A percentile compares a stretch with the other conserved stretches of the same genome.
These are phyloP conservation scores for Colletotrichum eleusines DNA, from an alignment of 2,329 filamentous ascomycete genomes.

Conservation along the genomic window DNA sequence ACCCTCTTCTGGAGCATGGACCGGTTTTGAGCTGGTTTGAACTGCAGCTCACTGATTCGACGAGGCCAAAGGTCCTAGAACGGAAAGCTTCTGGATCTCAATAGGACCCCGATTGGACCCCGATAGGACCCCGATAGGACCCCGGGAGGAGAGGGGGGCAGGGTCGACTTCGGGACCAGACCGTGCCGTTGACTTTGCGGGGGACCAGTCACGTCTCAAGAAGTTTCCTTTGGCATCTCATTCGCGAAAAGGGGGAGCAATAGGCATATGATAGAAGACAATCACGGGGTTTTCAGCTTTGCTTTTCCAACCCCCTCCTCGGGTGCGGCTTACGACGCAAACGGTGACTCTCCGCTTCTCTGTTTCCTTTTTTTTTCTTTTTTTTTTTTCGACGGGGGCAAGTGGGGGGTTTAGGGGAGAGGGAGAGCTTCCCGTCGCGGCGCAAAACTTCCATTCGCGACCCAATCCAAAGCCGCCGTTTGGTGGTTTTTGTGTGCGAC, in stretches of 20 bases:
- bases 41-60: neutral
- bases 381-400: neutral
- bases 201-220: constrained; percentile 28
- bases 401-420: neutral
- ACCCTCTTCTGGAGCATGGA: neutral
- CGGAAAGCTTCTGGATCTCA: neutral
- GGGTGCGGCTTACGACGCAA: constrained; percentile 37
- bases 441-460: constrained; percentile 31
- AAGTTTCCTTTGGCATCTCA: constrained; percentile 16
- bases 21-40: neutral
- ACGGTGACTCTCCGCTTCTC: neutral
- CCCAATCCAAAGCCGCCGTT: constrained; percentile 35
- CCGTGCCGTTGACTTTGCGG: constrained; percentile 19
- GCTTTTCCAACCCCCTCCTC: neutral
- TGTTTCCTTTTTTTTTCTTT: neutral
- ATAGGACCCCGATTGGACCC: neutral
- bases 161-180: constrained; percentile 18
- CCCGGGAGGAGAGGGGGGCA: neutral
- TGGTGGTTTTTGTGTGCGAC: constrained; percentile 28
- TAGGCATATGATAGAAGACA: neutral
- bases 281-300: neutral
- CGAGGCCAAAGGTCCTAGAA: neutral
- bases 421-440: constrained; percentile 3
- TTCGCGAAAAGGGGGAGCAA: constrained; percentile 6
- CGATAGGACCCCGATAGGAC: neutral